Evolutionary conservation across 148 eudicot genomes (phyloP).

Genomic region (Fallopia convolvulus): DNA sequence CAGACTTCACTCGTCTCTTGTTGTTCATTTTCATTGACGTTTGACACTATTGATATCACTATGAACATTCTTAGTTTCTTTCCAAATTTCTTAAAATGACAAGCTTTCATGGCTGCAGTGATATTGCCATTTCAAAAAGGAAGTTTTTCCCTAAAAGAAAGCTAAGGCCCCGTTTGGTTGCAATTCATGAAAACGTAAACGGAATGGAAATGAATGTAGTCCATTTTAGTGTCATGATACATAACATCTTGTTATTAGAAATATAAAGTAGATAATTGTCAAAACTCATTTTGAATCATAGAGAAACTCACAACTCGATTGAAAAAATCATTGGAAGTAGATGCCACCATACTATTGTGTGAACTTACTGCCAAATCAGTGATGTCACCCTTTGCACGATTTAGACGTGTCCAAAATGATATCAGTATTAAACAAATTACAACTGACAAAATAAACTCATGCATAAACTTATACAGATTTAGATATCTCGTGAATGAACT

Average conservation of each 20-base stretch:
- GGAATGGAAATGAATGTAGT: no score
- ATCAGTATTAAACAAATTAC: not conserved
- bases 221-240: no score
- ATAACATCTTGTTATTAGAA: conserved; percentile 14
- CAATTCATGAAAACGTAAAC: not conserved
- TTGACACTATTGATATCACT: no score
- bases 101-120: no score
- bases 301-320: conserved; percentile 82
- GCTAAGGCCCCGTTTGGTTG: no score
- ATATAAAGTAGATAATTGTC: not conserved
- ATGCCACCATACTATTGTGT: conserved; percentile 87
- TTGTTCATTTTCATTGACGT: no score
- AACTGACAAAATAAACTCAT: not conserved
- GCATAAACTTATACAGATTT: conserved; percentile 1
- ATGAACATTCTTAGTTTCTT: no score
- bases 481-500: conserved; percentile 19
- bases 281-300: conserved; percentile 10
- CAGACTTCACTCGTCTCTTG: no score
- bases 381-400: conserved; percentile 69
- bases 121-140: no score
- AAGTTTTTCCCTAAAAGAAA: no score
- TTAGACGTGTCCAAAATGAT: conserved; percentile 10
- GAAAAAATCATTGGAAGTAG: conserved; percentile 90
- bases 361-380: conserved; percentile 93
- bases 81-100: no score